phyloP scores from a whole-genome alignment of 2,329 filamentous ascomycete species.

The Ceratocystis variospora region DNA sequence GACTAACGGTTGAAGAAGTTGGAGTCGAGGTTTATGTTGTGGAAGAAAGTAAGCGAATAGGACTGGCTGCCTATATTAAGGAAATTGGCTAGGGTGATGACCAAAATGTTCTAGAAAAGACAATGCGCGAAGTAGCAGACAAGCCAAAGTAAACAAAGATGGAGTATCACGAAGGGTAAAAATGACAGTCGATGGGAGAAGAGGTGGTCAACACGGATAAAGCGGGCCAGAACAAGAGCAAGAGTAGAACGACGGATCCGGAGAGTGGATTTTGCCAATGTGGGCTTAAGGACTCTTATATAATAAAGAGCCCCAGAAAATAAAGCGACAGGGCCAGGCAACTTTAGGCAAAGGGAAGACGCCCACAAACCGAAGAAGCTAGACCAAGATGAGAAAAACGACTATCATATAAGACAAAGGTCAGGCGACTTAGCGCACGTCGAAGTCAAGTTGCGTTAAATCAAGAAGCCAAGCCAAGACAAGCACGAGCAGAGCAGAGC shows the following conservation, averaged over 20 bases:
- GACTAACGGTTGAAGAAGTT: neutral
- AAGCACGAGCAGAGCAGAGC: neutral
- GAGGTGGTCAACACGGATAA: neutral
- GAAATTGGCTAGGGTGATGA: neutral
- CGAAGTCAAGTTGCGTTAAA: neutral
- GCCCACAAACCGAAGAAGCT: neutral
- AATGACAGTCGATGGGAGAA: neutral
- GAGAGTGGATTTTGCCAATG: neutral
- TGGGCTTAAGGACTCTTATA: neutral
- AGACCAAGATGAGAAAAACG: neutral
- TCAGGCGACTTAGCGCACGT: neutral
- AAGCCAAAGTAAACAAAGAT: neutral
- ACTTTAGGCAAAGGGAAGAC: too few relatives aligned
- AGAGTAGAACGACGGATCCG: neutral
- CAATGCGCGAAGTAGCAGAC: neutral
- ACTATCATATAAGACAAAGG: slow-evolving; percentile 5
- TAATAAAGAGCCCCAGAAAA: slow-evolving; percentile 2
- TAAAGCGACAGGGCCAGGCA: neutral
- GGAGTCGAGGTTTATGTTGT: neutral
- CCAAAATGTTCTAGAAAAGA: neutral
- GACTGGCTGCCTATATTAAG: neutral
- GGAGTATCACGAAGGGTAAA: neutral
- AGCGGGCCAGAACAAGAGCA: neutral
- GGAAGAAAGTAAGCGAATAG: slow-evolving; percentile 1
- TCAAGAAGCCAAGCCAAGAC: neutral